Evolutionary conservation across 352 stramenopile genomes (phyloP).

Genomic region (Pelagophyceae sp.): DNA sequence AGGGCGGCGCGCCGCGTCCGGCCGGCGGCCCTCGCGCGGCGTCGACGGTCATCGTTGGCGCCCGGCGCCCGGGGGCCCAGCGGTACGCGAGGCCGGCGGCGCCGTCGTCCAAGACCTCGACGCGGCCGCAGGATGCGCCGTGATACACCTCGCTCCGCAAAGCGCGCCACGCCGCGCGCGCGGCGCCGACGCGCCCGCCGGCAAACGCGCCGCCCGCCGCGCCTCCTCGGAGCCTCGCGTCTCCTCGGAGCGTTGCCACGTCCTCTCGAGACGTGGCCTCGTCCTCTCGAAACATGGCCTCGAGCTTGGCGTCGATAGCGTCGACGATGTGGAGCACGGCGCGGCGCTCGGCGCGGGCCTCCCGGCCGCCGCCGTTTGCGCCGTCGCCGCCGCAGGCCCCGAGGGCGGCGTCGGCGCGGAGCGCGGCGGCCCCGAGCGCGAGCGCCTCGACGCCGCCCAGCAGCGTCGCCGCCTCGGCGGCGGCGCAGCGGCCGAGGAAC

Average conservation of each 20-base stretch:
- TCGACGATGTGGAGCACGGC: background rate
- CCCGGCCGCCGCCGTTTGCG: too few relatives aligned
- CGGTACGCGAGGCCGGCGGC: background rate
- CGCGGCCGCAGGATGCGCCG: background rate
- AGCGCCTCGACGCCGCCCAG: too few relatives aligned
- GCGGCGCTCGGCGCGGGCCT: background rate
- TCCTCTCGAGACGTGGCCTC: too few relatives aligned
- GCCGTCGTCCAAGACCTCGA: background rate
- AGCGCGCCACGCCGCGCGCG: background rate
- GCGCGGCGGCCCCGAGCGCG: too few relatives aligned
- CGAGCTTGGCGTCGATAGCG: background rate
- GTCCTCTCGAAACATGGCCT: background rate
- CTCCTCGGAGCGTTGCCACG: background rate
- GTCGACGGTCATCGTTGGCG: slow-evolving; percentile 1
- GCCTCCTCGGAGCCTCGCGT: too few relatives aligned
- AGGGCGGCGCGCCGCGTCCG: slow-evolving; percentile 3
- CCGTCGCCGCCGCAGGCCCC: too few relatives aligned
- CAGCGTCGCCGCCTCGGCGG: too few relatives aligned
- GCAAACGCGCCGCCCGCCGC: too few relatives aligned
- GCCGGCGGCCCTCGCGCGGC: background rate
- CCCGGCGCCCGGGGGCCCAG: background rate
- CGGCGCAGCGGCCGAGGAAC: too few relatives aligned
- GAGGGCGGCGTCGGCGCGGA: too few relatives aligned
- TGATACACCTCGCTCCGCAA: background rate
- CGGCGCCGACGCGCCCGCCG: background rate